These are phyloP conservation scores for Sarcodon aspratus DNA, from an alignment of 768 basidiomycete species.

Conservation along the genomic window DNA sequence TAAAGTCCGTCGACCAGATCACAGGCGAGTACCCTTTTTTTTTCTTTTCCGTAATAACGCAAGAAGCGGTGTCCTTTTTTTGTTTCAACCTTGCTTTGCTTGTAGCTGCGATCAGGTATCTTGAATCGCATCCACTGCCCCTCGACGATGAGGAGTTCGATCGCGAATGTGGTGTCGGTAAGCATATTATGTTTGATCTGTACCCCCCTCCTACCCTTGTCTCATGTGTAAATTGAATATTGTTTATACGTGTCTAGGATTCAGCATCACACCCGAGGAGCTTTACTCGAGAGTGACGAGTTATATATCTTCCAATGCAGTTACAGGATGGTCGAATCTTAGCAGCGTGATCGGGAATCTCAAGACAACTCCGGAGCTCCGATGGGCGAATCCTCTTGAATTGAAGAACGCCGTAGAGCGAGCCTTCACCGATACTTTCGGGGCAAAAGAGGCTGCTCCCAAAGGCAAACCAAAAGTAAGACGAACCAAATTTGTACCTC, in stretches of 20 bases:
- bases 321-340: conserved; percentile 67
- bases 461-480: conserved; percentile 28
- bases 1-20: conserved; percentile 82
- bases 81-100: background rate
- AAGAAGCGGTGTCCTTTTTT: background rate
- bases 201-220: too few species aligned
- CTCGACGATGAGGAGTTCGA: conserved; percentile 65
- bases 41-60: background rate
- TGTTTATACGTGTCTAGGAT: conserved; percentile 38
- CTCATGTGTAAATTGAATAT: conserved; percentile 1
- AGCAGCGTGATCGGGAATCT: conserved; percentile 54
- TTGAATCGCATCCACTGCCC: conserved; percentile 48
- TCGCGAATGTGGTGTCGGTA: conserved; percentile 79
- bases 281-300: conserved; percentile 42
- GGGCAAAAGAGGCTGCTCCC: conserved; percentile 43
- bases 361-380: conserved; percentile 48
- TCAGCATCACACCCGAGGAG: conserved; percentile 61
- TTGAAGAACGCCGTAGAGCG: conserved; percentile 74
- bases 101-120: conserved; percentile 66
- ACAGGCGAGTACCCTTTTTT: conserved; percentile 40
- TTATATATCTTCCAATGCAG: conserved; percentile 43
- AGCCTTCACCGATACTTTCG: conserved; percentile 56
- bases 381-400: conserved; percentile 80
- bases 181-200: conserved; percentile 16
- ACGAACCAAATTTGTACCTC: background rate